A percentile compares a stretch with the other conserved stretches of the same genome.
These are phyloP conservation scores for Podaxis sp. DNA, from an alignment of 768 basidiomycete species.

Conservation along the genomic window DNA sequence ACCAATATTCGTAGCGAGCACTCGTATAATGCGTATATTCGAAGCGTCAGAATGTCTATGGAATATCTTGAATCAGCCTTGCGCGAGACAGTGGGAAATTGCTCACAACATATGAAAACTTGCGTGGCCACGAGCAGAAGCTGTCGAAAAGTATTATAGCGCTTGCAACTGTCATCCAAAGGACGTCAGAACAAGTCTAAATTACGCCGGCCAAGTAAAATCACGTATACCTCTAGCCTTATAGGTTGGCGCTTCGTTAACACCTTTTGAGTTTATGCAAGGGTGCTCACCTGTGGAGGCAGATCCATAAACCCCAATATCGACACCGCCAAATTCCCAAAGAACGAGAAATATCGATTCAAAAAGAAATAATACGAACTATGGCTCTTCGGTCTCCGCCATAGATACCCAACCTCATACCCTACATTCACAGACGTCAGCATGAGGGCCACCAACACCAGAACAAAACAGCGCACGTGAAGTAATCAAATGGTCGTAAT, in stretches of 20 bases:
- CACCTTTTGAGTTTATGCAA: not conserved
- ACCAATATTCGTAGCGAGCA: conserved; percentile 37
- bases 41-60: conserved; percentile 43
- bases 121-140: conserved; percentile 42
- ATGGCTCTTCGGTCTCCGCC: conserved; percentile 38
- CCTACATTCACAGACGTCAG: conserved; percentile 21
- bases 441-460: not conserved
- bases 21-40: conserved; percentile 51
- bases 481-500: not conserved
- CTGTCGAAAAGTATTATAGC: conserved; percentile 40
- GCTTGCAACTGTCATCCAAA: conserved; percentile 34
- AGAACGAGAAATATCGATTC: conserved; percentile 49
- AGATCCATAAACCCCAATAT: conserved; percentile 27
- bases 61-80: not conserved
- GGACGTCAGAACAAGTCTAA: not conserved
- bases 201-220: not conserved
- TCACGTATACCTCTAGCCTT: conserved; percentile 1
- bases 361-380: conserved; percentile 47
- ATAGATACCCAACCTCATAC: conserved; percentile 42
- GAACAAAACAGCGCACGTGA: not conserved
- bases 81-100: not conserved
- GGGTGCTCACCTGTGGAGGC: conserved; percentile 17
- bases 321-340: conserved; percentile 35
- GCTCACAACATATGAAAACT: conserved; percentile 46
- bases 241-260: too few relatives aligned